These are phyloP conservation scores for Craspedostauros australis DNA, from an alignment of 108 stramenopile genomes.

Conservation along the genomic window DNA sequence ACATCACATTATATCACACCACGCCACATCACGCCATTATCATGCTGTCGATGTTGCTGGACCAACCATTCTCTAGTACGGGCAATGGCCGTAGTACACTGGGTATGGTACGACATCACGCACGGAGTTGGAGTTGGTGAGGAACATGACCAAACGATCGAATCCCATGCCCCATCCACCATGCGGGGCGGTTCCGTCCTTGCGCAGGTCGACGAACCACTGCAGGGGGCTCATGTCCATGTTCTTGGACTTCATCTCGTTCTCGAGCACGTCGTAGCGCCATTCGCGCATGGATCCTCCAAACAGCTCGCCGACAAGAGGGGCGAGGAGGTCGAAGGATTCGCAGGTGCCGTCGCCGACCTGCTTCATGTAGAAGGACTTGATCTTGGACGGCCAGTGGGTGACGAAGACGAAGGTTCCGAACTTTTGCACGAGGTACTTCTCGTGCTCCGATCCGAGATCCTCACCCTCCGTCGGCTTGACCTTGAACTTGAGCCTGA, in stretches of 20 bases:
- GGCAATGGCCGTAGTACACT: conserved; percentile 82
- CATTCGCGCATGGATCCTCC: conserved; percentile 93
- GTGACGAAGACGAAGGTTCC: conserved; percentile 84
- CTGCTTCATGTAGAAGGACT: conserved; percentile 95
- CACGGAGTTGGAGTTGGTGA: conserved; percentile 83
- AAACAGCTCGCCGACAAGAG: conserved; percentile 87
- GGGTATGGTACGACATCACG: conserved; percentile 96
- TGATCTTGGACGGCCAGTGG: conserved; percentile 92
- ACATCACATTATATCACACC: too few species aligned
- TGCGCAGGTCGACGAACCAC: conserved; percentile 91
- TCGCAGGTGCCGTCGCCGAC: conserved; percentile 86
- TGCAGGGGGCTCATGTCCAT: conserved; percentile 70
- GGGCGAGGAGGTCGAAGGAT: conserved; percentile 88
- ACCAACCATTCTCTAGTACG: too few species aligned
- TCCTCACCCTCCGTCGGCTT: conserved; percentile 71
- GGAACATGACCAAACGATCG: conserved; percentile 87
- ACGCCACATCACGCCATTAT: too few species aligned
- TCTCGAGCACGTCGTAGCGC: conserved; percentile 68
- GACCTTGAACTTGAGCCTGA: conserved; percentile 55
- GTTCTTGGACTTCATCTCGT: conserved; percentile 52
- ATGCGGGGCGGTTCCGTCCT: conserved; percentile 88
- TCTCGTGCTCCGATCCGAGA: conserved; percentile 90
- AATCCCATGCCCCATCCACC: conserved; percentile 96
- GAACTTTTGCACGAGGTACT: conserved; percentile 81
- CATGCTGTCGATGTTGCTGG: too few species aligned